A percentile compares a stretch with the other conserved stretches of the same genome.
phyloP scores from a whole-genome alignment of 75 land plant species.

The Ceratopteris richardii region DNA sequence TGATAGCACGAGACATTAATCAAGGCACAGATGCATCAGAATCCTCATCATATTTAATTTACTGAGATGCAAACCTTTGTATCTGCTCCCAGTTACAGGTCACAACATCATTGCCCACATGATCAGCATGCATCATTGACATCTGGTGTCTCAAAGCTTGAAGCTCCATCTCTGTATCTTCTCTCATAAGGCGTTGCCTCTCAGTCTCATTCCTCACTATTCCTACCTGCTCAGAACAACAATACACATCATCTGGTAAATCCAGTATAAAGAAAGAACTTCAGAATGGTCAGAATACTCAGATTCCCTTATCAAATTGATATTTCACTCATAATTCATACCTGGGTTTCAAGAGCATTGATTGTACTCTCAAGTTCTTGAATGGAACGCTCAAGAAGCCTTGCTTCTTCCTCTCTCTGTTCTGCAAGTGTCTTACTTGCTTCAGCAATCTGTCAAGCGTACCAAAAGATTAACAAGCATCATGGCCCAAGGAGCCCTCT shows the following conservation, averaged over 20 bases:
- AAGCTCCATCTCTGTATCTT: constrained; percentile 72
- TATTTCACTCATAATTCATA: too few species aligned
- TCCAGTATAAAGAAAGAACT: too few species aligned
- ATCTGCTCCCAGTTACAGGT: constrained; percentile 9
- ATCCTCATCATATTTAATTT: too few species aligned
- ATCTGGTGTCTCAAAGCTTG: constrained; percentile 56
- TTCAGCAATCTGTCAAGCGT: constrained; percentile 56
- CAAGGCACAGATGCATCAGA: too few species aligned
- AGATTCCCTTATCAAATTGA: too few species aligned
- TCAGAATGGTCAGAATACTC: too few species aligned
- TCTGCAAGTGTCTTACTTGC: constrained; percentile 57
- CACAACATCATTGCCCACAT: constrained; percentile 13
- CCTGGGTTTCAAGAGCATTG: constrained; percentile 81
- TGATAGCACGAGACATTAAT: too few species aligned
- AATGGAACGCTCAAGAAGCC: constrained; percentile 73
- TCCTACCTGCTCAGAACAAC: constrained; percentile 45
- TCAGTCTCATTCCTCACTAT: constrained; percentile 86
- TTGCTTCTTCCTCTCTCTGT: constrained; percentile 83
- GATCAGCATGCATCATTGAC: constrained; percentile 34
- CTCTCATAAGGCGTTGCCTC: constrained; percentile 67
- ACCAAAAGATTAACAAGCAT: background rate
- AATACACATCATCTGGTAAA: too few species aligned
- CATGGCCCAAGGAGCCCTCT: too few species aligned
- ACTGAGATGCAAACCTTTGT: too few species aligned
- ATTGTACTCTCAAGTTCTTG: constrained; percentile 88